Evolutionary conservation across 306 rosid genomes (phyloP).

Genomic region (Vicia sativa): DNA sequence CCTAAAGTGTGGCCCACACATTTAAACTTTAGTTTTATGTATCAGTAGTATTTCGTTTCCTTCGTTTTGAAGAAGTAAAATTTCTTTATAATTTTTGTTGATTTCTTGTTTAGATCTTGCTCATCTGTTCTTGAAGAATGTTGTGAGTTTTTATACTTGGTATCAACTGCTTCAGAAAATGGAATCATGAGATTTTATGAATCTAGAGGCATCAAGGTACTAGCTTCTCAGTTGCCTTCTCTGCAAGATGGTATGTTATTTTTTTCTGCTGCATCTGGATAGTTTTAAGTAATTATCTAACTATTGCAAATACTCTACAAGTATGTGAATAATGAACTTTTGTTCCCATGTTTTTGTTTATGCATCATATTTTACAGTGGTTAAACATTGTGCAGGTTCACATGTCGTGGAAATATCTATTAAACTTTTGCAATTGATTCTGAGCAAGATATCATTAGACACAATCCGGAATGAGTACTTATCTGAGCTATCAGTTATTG

Average conservation of each 20-base stretch:
- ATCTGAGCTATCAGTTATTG: constrained; percentile 68
- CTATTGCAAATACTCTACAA: constrained; percentile 13
- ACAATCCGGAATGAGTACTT: constrained; percentile 45
- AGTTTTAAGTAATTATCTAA: constrained; percentile 17
- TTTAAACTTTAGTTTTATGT: constrained; percentile 15
- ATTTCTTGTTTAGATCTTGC: constrained; percentile 58
- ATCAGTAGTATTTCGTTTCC: background rate
- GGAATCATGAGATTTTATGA: constrained; percentile 59
- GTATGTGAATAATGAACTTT: background rate
- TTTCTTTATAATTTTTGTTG: background rate
- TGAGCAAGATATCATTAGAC: constrained; percentile 59
- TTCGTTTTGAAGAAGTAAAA: constrained; percentile 15
- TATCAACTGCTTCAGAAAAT: constrained; percentile 63
- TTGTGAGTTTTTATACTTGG: constrained; percentile 81
- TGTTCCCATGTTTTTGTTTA: constrained; percentile 29
- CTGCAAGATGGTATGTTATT: constrained; percentile 65
- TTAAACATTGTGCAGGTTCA: constrained; percentile 62
- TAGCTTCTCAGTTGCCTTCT: constrained; percentile 66
- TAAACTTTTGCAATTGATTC: constrained; percentile 65
- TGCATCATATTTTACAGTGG: constrained; percentile 32
- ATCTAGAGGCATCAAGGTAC: constrained; percentile 60
- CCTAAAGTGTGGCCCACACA: background rate
- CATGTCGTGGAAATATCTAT: constrained; percentile 62
- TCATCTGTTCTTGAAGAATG: constrained; percentile 70
- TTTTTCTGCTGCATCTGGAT: constrained; percentile 16